These are phyloP conservation scores for Cyberlindnera galapagoensis DNA, from an alignment of 805 yeast genomes.

Conservation along the genomic window DNA sequence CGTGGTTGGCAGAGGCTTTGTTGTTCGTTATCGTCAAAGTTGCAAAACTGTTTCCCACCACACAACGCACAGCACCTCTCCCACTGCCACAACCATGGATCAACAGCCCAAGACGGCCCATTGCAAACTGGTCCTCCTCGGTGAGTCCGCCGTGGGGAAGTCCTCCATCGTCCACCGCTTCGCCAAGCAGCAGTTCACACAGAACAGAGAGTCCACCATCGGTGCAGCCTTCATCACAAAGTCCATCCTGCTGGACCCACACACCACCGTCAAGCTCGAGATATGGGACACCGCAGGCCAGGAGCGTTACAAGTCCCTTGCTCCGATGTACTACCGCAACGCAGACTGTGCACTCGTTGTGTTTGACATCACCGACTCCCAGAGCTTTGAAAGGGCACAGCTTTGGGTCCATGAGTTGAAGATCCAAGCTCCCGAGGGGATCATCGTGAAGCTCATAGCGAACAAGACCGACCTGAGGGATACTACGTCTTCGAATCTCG, in stretches of 20 bases:
- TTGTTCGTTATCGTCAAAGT: background rate
- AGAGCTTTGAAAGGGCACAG: slow-evolving; percentile 73
- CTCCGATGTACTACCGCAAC: slow-evolving; percentile 80
- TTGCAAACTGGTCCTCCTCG: slow-evolving; percentile 62
- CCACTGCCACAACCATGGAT: slow-evolving; percentile 1
- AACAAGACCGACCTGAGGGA: slow-evolving; percentile 64
- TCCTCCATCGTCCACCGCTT: slow-evolving; percentile 78
- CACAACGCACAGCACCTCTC: background rate
- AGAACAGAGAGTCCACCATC: slow-evolving; percentile 80
- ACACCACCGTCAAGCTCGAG: slow-evolving; percentile 40
- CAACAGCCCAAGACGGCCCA: slow-evolving; percentile 25
- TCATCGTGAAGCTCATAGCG: slow-evolving; percentile 82
- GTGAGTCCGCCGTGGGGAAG: slow-evolving; percentile 76
- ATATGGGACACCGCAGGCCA: slow-evolving; percentile 94
- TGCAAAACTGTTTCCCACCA: background rate
- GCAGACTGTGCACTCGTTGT: slow-evolving; percentile 84
- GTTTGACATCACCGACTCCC: slow-evolving; percentile 67
- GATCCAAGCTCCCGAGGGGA: slow-evolving; percentile 66
- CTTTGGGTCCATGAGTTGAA: slow-evolving; percentile 90
- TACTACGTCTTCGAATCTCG: slow-evolving; percentile 10
- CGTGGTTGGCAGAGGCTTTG: background rate
- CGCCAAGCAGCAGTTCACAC: slow-evolving; percentile 67
- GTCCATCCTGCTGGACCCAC: slow-evolving; percentile 43
- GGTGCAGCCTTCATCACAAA: slow-evolving; percentile 98
- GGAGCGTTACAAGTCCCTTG: slow-evolving; percentile 73